Evolutionary conservation across 257 asterid genomes (phyloP).

Genomic region (Cruciata laevipes): DNA sequence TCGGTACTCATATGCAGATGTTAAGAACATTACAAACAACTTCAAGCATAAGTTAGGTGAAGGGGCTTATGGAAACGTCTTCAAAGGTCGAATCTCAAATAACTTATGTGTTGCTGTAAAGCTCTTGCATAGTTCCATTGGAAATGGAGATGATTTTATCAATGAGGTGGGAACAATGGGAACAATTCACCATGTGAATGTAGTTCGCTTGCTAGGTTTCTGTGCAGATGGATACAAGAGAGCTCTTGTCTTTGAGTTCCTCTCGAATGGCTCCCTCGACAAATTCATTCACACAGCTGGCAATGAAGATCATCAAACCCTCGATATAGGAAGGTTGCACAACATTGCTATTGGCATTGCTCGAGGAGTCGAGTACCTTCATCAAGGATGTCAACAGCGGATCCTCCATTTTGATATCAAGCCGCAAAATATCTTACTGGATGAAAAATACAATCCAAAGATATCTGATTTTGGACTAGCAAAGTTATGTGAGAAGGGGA

Average conservation of each 20-base stretch:
- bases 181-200: no score
- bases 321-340: constrained; percentile 18
- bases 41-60: no score
- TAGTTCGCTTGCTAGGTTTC: no score
- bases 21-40: no score
- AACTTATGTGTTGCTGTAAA: background rate
- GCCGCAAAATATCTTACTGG: constrained; percentile 23
- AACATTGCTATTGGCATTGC: constrained; percentile 28
- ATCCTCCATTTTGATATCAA: constrained; percentile 22
- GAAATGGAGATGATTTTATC: no score
- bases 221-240: no score
- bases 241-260: constrained; percentile 1
- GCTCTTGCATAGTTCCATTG: no score
- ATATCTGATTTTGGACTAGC: constrained; percentile 4
- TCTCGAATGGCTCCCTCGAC: constrained; percentile 16
- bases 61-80: no score
- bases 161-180: no score
- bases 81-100: background rate
- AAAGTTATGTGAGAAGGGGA: background rate
- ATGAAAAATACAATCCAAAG: background rate
- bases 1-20: no score
- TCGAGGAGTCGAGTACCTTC: constrained; percentile 30
- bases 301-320: background rate
- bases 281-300: constrained; percentile 25
- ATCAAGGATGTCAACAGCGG: constrained; percentile 4